Percentiles rank a stretch among this genome's conserved stretches.
These are phyloP conservation scores for Aspergillus sp. DNA, from an alignment of 2,329 filamentous ascomycete species.

Conservation along the genomic window DNA sequence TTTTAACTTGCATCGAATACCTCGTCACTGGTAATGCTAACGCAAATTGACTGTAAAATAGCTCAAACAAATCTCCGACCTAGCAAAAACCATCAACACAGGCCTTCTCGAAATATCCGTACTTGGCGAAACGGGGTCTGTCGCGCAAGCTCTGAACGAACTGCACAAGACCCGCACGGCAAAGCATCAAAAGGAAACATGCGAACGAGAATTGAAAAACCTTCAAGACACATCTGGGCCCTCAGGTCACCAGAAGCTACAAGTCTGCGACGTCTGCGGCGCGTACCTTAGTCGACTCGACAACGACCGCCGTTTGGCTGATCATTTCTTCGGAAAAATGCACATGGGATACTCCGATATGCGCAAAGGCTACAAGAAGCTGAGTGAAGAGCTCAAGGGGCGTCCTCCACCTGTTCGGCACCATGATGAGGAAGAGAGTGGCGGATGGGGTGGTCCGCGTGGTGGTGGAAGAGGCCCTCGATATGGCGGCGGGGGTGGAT, in stretches of 20 bases:
- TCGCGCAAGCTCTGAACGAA: conserved; percentile 81
- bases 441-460: conserved; percentile 43
- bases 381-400: conserved; percentile 82
- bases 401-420: conserved; percentile 61
- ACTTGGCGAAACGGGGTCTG: conserved; percentile 76
- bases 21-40: background rate
- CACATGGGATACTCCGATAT: conserved; percentile 97
- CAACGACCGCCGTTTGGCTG: conserved; percentile 88
- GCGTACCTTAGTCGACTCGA: conserved; percentile 90
- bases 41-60: conserved; percentile 22
- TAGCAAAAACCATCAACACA: conserved; percentile 73
- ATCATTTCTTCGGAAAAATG: conserved; percentile 99
- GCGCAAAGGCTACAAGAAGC: conserved; percentile 86
- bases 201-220: conserved; percentile 84
- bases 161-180: conserved; percentile 81
- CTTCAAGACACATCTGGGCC: conserved; percentile 90
- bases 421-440: conserved; percentile 53
- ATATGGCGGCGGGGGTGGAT: conserved; percentile 49
- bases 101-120: conserved; percentile 84
- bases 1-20: background rate
- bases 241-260: conserved; percentile 93
- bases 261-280: conserved; percentile 97
- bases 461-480: conserved; percentile 46
- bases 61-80: conserved; percentile 82
- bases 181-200: conserved; percentile 76